Conservation (phyloP, 1,139 yeast species). For the Taphrina wiesneri region DNA sequence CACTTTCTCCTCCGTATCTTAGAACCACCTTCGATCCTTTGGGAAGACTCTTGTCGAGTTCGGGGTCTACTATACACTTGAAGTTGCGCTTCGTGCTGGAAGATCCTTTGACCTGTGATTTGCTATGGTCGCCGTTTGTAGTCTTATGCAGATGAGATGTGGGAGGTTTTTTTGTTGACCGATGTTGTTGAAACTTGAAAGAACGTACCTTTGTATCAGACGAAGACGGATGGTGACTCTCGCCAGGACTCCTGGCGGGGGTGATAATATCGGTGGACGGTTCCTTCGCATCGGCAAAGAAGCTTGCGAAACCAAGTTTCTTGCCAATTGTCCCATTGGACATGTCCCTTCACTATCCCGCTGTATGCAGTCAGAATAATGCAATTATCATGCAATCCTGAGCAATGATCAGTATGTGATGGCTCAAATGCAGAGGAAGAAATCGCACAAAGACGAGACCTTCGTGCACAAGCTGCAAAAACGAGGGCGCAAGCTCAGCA, state of each 20-base stretch:
- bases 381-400: not conserved
- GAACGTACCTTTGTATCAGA: not conserved
- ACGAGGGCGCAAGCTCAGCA: not conserved
- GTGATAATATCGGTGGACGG: not conserved
- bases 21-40: conserved; percentile 25
- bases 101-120: not conserved
- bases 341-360: not conserved
- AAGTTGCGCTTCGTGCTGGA: conserved; percentile 24
- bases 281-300: conserved; percentile 4
- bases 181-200: not conserved
- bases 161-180: not conserved
- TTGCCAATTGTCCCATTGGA: conserved; percentile 17
- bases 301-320: conserved; percentile 22
- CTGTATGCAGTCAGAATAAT: not conserved
- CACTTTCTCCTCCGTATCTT: conserved; percentile 35
- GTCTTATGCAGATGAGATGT: not conserved
- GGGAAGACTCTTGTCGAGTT: conserved; percentile 27
- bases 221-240: not conserved
- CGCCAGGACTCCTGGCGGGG: not conserved
- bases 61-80: conserved; percentile 37
- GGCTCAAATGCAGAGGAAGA: not conserved
- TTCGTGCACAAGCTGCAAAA: not conserved
- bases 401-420: not conserved
- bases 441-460: not conserved
- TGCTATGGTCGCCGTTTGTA: not conserved